Percentiles rank a stretch among this genome's conserved stretches.
These are phyloP conservation scores for Dacryopinax spathularia DNA, from an alignment of 768 basidiomycete genomes.

Conservation along the genomic window DNA sequence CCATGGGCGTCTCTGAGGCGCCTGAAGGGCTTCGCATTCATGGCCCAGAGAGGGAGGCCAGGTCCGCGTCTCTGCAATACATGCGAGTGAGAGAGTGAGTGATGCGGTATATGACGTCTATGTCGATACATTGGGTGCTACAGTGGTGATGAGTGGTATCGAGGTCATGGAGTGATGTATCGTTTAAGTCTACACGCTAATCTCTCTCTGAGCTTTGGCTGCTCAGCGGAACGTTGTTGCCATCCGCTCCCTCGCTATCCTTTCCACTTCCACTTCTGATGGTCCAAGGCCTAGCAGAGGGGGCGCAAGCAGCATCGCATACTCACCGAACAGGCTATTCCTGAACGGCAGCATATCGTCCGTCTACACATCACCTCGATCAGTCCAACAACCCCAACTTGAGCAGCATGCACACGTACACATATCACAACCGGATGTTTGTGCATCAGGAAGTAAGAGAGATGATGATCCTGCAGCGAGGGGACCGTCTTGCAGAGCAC, in stretches of 20 bases:
- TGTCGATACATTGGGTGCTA: no score
- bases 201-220: no score
- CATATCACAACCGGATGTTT: slow-evolving; percentile 64
- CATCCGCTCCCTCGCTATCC: slow-evolving; percentile 50
- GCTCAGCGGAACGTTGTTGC: slow-evolving; percentile 24
- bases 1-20: no score
- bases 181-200: no score
- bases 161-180: no score
- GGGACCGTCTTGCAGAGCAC: slow-evolving; percentile 61
- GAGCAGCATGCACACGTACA: slow-evolving; percentile 33
- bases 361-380: slow-evolving; percentile 42
- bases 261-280: slow-evolving; percentile 38
- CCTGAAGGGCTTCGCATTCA: no score
- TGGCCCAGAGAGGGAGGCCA: no score
- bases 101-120: no score
- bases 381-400: neutral
- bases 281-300: slow-evolving; percentile 63
- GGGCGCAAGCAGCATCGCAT: slow-evolving; percentile 59
- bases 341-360: slow-evolving; percentile 71
- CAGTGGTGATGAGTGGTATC: no score
- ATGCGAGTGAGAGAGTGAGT: no score
- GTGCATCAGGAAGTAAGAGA: slow-evolving; percentile 46
- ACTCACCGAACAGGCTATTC: slow-evolving; percentile 60
- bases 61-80: no score
- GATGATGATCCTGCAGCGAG: slow-evolving; percentile 55